A percentile compares a stretch with the other conserved stretches of the same genome.
These are phyloP conservation scores for Sclerotinia trifoliorum DNA, from an alignment of 2,329 filamentous ascomycete species.

Conservation along the genomic window DNA sequence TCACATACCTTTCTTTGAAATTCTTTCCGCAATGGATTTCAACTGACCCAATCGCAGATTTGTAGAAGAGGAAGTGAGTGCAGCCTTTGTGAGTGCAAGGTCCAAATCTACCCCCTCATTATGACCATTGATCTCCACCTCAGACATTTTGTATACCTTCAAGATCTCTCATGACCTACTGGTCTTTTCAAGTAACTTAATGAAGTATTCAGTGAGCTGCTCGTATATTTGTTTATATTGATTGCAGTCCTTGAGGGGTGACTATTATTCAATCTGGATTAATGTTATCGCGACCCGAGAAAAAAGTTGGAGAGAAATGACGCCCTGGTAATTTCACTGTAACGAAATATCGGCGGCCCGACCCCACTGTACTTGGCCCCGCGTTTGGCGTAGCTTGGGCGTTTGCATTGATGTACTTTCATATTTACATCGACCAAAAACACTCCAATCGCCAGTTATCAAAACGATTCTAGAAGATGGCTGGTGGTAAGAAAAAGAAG, in stretches of 20 bases:
- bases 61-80: conserved; percentile 63
- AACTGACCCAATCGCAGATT: conserved; percentile 54
- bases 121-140: conserved; percentile 47
- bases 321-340: conserved; percentile 11
- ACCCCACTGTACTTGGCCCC: conserved; percentile 22
- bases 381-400: conserved; percentile 18
- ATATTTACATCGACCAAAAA: conserved; percentile 7
- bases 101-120: conserved; percentile 52
- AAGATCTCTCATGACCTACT: conserved; percentile 37
- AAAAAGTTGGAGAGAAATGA: conserved; percentile 18
- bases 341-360: not conserved
- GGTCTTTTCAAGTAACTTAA: conserved; percentile 10
- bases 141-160: conserved; percentile 48
- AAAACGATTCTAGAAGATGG: conserved; percentile 51
- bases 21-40: conserved; percentile 55
- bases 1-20: conserved; percentile 52
- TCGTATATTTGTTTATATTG: not conserved
- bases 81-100: conserved; percentile 49
- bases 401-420: conserved; percentile 13
- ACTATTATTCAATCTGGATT: conserved; percentile 10
- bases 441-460: conserved; percentile 4
- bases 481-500: conserved; percentile 75
- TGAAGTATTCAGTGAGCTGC: not conserved
- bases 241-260: conserved; percentile 1
- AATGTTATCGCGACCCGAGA: conserved; percentile 21